Conservation (phyloP, 306 rosid species). For the Dicorynia guianensis region DNA sequence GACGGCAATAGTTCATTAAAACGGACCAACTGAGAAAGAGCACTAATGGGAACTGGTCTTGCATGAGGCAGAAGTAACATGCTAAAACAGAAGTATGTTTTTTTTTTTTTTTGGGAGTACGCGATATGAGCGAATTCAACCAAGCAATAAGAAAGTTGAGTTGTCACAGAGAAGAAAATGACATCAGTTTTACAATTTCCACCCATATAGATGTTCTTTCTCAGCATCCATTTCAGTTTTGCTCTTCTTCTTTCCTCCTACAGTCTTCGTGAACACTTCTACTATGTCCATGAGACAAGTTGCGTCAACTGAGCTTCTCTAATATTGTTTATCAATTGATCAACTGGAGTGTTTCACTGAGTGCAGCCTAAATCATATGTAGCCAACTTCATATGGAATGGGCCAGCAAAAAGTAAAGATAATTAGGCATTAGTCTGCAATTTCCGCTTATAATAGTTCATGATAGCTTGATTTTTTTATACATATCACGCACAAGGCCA, state of each 20-base stretch:
- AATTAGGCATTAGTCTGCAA: neutral
- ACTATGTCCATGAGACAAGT: neutral
- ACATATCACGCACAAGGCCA: neutral
- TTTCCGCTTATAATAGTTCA: neutral
- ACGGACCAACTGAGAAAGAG: no score
- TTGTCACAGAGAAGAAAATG: no score
- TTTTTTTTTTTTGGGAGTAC: no score
- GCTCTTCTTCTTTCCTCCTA: neutral
- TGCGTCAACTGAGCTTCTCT: neutral
- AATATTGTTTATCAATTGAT: neutral
- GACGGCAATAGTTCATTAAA: no score
- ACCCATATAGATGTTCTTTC: neutral
- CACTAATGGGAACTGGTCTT: no score
- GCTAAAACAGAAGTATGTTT: no score
- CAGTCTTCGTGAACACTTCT: neutral
- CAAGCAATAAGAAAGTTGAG: no score
- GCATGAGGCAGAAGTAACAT: no score
- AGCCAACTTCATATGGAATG: slow-evolving; percentile 54
- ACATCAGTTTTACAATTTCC: no score
- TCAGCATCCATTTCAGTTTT: neutral
- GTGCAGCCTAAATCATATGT: slow-evolving; percentile 45
- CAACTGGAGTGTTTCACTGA: neutral
- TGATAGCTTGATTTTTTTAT: neutral
- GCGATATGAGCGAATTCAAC: no score
- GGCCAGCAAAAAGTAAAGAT: slow-evolving; percentile 33